Evolutionary conservation across 1,284 basidiomycete species (phyloP).

Genomic region (Peniophora sp.): DNA sequence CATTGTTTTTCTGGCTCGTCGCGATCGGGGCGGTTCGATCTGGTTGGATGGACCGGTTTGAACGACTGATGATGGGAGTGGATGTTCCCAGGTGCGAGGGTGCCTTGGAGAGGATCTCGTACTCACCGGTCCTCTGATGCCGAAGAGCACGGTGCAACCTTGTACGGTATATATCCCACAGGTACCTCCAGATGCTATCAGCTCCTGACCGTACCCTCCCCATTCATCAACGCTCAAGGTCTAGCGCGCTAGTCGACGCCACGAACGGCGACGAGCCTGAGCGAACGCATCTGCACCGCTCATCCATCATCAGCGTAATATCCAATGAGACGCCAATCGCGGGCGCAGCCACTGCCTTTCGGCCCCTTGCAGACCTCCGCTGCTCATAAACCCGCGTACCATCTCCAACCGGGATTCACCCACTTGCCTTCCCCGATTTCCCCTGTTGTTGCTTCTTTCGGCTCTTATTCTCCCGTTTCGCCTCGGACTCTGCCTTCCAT

Average conservation of each 20-base stretch:
- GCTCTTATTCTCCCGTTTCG: neutral
- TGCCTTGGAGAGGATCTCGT: neutral
- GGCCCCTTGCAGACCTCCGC: slow-evolving; percentile 4
- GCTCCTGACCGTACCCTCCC: neutral
- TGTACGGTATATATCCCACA: neutral
- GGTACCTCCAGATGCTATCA: neutral
- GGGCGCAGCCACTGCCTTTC: slow-evolving; percentile 11
- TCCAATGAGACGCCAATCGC: slow-evolving; percentile 7
- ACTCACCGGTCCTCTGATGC: neutral
- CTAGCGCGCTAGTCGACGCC: neutral
- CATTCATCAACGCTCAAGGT: neutral
- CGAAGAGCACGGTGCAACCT: neutral
- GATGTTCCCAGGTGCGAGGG: neutral
- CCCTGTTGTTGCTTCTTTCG: neutral
- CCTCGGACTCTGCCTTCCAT: neutral
- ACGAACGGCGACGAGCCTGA: no score
- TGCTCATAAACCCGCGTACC: slow-evolving; percentile 2
- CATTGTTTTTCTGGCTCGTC: neutral
- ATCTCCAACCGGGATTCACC: slow-evolving; percentile 13
- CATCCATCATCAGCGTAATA: no score
- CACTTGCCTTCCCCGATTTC: slow-evolving; percentile 2
- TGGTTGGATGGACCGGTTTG: neutral
- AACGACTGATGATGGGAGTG: neutral
- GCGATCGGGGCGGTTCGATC: neutral
- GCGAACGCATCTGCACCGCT: no score